Conservation (phyloP, 768 basidiomycete genomes). For the Multifurca ochricompacta region DNA sequence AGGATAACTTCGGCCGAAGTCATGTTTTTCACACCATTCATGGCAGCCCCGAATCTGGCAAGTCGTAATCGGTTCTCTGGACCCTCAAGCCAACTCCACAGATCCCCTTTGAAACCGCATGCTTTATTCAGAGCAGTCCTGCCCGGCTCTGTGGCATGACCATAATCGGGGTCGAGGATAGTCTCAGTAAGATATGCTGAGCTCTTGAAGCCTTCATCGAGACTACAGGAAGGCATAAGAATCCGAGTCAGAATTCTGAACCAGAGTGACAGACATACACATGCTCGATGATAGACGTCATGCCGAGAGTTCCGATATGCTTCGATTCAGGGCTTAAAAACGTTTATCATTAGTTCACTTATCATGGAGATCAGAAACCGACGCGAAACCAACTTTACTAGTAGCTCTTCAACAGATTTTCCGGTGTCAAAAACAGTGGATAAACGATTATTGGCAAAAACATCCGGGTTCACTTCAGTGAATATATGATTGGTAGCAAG, state of each 20-base stretch:
- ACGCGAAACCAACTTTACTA: background rate
- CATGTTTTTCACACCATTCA: slow-evolving; percentile 5
- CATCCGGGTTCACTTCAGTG: slow-evolving; percentile 23
- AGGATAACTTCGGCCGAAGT: background rate
- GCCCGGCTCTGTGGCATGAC: background rate
- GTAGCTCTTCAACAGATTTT: slow-evolving; percentile 22
- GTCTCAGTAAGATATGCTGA: slow-evolving; percentile 22
- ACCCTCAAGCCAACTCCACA: background rate
- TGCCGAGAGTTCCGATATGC: slow-evolving; percentile 1
- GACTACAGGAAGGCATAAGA: background rate
- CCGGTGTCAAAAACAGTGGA: slow-evolving; percentile 29
- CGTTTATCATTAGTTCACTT: background rate
- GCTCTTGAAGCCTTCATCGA: slow-evolving; percentile 23
- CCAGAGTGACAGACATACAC: background rate
- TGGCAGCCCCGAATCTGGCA: slow-evolving; percentile 1
- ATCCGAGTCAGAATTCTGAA: background rate
- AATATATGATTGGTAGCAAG: slow-evolving; percentile 28
- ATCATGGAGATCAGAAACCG: background rate
- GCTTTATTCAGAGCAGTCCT: slow-evolving; percentile 4
- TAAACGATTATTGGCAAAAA: slow-evolving; percentile 26
- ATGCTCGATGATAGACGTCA: background rate
- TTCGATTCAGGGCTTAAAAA: slow-evolving; percentile 7
- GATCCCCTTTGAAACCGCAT: background rate
- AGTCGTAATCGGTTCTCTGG: slow-evolving; percentile 4
- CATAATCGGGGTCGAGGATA: slow-evolving; percentile 14